Evolutionary conservation across 441 rosid genomes (phyloP).

Genomic region (Gossypium trilobum): DNA sequence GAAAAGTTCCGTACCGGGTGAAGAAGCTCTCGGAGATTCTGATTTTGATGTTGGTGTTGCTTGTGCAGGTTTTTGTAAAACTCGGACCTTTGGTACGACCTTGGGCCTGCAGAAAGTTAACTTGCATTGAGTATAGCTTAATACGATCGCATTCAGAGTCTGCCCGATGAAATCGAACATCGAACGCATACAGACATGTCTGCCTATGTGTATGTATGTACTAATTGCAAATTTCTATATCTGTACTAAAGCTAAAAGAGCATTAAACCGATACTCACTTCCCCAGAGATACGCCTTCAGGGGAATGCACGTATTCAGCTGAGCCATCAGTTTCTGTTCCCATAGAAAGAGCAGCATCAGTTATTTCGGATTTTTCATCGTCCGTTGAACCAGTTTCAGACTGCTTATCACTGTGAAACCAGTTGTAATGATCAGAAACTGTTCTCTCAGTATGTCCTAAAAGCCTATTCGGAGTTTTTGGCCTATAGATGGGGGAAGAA

Average conservation of each 20-base stretch:
- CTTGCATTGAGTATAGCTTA: neutral
- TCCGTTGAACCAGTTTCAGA: conserved; percentile 24
- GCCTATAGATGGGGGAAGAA: conserved; percentile 12
- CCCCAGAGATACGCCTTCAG: conserved; percentile 24
- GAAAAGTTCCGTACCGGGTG: conserved; percentile 31
- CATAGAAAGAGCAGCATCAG: conserved; percentile 33
- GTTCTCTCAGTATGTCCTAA: conserved; percentile 26
- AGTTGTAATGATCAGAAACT: conserved; percentile 23
- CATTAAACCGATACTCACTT: conserved; percentile 22
- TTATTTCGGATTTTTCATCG: conserved; percentile 39
- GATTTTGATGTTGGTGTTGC: conserved; percentile 23
- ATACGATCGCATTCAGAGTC: neutral
- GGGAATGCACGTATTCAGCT: conserved; percentile 17
- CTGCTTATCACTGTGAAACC: conserved; percentile 14
- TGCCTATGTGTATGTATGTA: neutral
- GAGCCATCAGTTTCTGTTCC: conserved; percentile 37
- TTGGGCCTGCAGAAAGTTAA: conserved; percentile 27
- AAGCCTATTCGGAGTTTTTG: conserved; percentile 21
- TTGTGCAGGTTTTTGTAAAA: conserved; percentile 24
- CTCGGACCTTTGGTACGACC: conserved; percentile 25
- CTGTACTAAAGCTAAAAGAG: neutral
- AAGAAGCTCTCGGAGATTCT: conserved; percentile 24
- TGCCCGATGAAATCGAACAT: neutral
- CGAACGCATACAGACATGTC: neutral
- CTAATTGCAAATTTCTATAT: neutral